Base-by-base conservation (phyloP, 305 asterid genomes). In the Fraxinus paxiana region DNA sequence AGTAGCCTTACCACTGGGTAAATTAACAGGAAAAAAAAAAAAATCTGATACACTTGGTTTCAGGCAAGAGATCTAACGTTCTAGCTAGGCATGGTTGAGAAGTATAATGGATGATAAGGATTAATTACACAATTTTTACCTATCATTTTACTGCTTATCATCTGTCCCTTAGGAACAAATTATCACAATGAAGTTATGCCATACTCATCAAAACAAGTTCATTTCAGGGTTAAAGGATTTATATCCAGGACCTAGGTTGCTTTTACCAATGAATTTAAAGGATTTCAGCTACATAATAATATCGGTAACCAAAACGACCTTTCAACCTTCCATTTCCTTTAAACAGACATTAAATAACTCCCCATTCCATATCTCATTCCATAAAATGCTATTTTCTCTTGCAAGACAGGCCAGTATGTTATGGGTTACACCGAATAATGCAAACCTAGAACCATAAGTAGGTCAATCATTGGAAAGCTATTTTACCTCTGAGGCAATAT, bases 1-100 rank as follows among this genome's bases (percentile, higher is more conserved):
- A 94, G 98, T 92, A 87, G 81, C 84, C 88, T 84, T 85, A 80
- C 78, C 84, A 86, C 71, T 37, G 82, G 37, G 82, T 80, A 83
- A 75, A 71, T 79, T 73, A 73, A 56, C 35, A 51, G 61, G 20
- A 0, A 10, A 46, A 48, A 41, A 76, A 85, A 79, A 75, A 48
- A 86, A 43, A 2, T 81, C 75, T 81, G 80, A 83, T 81, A 77
- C 79, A 43, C 85, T 73, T 79, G 86, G 86, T 85, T 84, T 69
- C 86, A 79, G 84, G 77, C 82, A 79, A 73, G 75, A 81, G 70
- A 76, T 18, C 28, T 76, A 75, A 71, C 77, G 9, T 54, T 43
- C 54, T 37, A 73, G 84, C 82, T 41, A 63, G 17, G 34, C 79
- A 38, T 63, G 67, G 75, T 26, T 73, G 61, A 87, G 43, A 56